Base-by-base conservation (phyloP, 805 yeast species). In the Teunomyces funiuensis region DNA sequence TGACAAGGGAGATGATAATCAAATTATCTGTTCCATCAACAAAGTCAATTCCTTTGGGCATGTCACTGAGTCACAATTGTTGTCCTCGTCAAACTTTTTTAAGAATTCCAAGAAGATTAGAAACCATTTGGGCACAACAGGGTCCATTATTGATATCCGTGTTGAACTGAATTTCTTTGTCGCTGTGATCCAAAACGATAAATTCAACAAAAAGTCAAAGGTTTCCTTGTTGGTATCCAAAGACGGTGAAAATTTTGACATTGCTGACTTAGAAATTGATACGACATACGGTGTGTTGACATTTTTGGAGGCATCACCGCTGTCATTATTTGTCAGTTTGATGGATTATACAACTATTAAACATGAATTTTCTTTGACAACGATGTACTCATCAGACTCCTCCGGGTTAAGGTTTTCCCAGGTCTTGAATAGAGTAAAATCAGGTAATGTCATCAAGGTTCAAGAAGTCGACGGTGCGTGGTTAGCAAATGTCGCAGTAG, bases 401-500 rank as follows among this genome's bases (percentile, higher is more conserved):
- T 60, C 77, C 9, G 88, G 89, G 1, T 57, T 77, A 23, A 68
- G 63, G 40, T 82, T 78, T 55, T 51, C 53, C 0, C 66, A 68
- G 33, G 59, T 75, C n/a, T 53, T 78, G 22, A 71, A 69, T 8
- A 58, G 69, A 27, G 65, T 74, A 9, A 55, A 63, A 31, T 68
- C 67, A 16, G 78, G 76, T 6, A 58, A 68, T 33, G 56, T 75
- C 14, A 67, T 66, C 27, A 74, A 73, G 46, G 66, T 81, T 14
- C 69, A 73, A 44, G 69, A 67, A 14, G 66, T 80, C 19, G 86
- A 82, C 44, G 90, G 89, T 7, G 73, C 78, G 11, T 75, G 85
- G 76, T 53, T 84, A 36, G 74, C 79, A 7, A 76, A 76, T 51
- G 25, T 61, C 42, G 57, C 58, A 11, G 46, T 23, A 36, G 40